Evolutionary conservation across 306 rosid species (phyloP), one percentile per base, ranked within the genome.

Genomic region (Benincasa hispida): DNA sequence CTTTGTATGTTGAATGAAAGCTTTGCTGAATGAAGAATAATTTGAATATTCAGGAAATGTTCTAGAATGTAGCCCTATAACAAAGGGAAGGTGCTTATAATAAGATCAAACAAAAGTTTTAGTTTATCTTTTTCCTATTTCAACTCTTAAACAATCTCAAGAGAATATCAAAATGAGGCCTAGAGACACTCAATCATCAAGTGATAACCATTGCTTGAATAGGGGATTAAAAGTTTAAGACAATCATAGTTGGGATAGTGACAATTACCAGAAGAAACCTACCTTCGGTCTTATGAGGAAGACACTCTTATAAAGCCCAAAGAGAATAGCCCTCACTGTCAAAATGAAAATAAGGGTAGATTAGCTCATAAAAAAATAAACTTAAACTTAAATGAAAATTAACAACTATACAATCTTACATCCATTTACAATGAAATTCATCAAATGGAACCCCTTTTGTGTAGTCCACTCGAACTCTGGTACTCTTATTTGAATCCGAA

Each of bases 401-500:
- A 76, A 22, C 66, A 14, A 7, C 63, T 72, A 45, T 76, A 77
- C 21, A 57, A 58, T 58, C 86, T 86, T 85, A 89, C 97, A 62
- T 84, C 89, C 94, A 77, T 86, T 89, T 78, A 89, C 92, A 72
- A 86, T 15, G 78, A 88, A 87, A 83, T 87, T 91, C 97, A 91
- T 87, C 83, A 89, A 84, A 84, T 91, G 97, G 84, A 91, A 91
- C 84, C 83, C 87, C 84, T 88, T 91, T 81, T 91, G 94, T 5
- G 91, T 91, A 68, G 97, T 91, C 92, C 94, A 91, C 21, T 91
- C 97, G 82, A 81, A 89, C 79, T 89, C 97, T 10, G 89, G 92
- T 6, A 91, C 89, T 84, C 94, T 86, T 76, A 80, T 58, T 63
- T 91, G 92, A 87, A 91, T 89, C 8, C 97, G 85, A 50, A 88